Base-by-base conservation (phyloP, 441 rosid genomes). In the Adansonia rubrostipa region DNA sequence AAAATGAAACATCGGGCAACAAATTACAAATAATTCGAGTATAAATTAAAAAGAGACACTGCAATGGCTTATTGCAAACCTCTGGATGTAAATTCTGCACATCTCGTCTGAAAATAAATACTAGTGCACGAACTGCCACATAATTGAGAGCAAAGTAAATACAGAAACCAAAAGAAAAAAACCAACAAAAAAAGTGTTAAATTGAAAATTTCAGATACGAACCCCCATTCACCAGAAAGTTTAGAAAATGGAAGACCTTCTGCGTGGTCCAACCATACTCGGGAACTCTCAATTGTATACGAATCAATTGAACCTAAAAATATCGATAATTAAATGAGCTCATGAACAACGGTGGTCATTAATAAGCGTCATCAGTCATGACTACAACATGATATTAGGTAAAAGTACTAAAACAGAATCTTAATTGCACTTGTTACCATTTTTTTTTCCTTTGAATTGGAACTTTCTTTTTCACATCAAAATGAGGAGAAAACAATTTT, bases 181-280 rank as follows among this genome's bases (percentile, higher is more conserved):
- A 40, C 4, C 19, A 4, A 33, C 19, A 64, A 72, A 56, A 17
- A n/a, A 56, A 10, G 5, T 19, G 17, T 5, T 72, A 0, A 56
- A 36, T 19, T 56, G 14, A 54, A 17, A 10, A 9, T 53, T 58
- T 53, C 5, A 63, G 69, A 75, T 47, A 85, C 92, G 58, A 22
- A 94, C 98, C 93, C 78, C 92, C 95, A 77, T 93, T 94, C 53
- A 94, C 98, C 51, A 94, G 80, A 90, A 94, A 92, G 86, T 94
- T 94, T 77, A 94, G 94, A 79, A 94, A 89, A 85, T 94, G 97
- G 60, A 94, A 94, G 80, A 94, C 97, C 88, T 94, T 94, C 84
- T 93, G 98, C 3, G 95, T 94, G 47, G 98, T 93, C 98, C 97
- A 94, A 9, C 98, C 98, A 54, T 92, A 93, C 84, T 94, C 98